Evolutionary conservation across 345 rosid species (phyloP), one percentile per base, ranked within the genome.

Genomic region (Sisymbrium altissimum): DNA sequence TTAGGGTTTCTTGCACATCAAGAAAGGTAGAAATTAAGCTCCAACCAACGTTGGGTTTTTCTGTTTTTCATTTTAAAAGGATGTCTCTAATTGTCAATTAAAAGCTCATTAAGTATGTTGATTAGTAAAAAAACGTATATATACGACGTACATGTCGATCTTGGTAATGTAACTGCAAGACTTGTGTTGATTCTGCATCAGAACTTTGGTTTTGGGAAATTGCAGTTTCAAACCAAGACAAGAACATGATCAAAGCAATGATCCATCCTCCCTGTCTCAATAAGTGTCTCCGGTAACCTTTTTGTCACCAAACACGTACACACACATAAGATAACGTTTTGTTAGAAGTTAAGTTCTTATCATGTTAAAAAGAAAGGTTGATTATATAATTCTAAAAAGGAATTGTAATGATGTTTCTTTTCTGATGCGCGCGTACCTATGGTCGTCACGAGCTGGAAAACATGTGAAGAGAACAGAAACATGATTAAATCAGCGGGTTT

Each of bases 401-500:
- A 9, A 6, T 10, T 43, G 54, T 58, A 38, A 58, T 64, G 14
- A 44, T 66, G n/a, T n/a, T 18, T 27, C 10, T 15, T 29, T 46
- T 74, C 18, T 57, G 45, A 59, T 57, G 54, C 50, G 39, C 40
- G 53, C 57, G 41, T 76, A 76, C 81, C 77, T 49, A 61, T 59
- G 63, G 50, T 46, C 8, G 52, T 68, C 79, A 75, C 62, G 78
- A 73, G 78, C 30, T 57, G 32, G 55, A 44, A 63, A 6, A 58
- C 70, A 64, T 36, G 66, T 56, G 73, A 83, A 59, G 54, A 35
- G 72, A 64, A 30, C 36, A 77, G 63, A 71, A 57, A 71, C 80
- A 77, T 71, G 76, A 71, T 57, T 27, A 56, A 13, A 29, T 44
- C 70, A 76, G 57, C 59, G 7, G 49, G 46, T 36, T 70, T 32